These are phyloP conservation scores for Eimeria necatrix DNA, from an alignment of 169 alveolate species.

Conservation along the genomic window DNA sequence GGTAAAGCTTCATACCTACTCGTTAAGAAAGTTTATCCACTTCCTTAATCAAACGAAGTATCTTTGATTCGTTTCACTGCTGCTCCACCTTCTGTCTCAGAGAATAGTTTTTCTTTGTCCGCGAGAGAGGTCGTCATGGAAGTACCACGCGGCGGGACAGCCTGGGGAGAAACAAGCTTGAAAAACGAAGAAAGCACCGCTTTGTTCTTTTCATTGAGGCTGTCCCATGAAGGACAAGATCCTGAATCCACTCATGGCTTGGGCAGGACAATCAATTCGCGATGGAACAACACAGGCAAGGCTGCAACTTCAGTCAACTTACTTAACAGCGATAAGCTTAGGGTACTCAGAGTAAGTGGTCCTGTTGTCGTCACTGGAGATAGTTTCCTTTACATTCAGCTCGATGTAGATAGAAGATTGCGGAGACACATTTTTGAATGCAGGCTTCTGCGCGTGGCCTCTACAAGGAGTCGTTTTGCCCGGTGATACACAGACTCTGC, in stretches of 20 bases:
- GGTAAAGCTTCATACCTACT: neutral
- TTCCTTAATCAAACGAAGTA: neutral
- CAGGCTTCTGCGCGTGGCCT: constrained; percentile 75
- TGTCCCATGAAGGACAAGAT: neutral
- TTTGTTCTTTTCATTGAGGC: constrained; percentile 11
- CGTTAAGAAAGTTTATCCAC: neutral
- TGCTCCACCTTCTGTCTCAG: neutral
- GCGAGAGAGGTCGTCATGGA: constrained; percentile 50
- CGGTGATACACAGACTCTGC: constrained; percentile 21
- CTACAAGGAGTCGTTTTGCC: constrained; percentile 66
- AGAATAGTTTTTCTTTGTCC: constrained; percentile 15
- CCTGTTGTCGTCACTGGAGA: too few relatives aligned
- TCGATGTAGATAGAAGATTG: too few relatives aligned
- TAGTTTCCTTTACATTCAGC: neutral
- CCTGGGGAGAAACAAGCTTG: constrained; percentile 46
- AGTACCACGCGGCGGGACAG: constrained; percentile 54
- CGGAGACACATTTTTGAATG: neutral
- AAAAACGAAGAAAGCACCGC: constrained; percentile 31
- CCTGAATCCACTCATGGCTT: neutral
- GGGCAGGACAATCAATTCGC: neutral
- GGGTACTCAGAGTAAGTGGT: too few relatives aligned
- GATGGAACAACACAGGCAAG: neutral
- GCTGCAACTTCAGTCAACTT: neutral
- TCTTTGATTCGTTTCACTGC: neutral
- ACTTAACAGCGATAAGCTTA: too few relatives aligned